Evolutionary conservation across 371 early-diverging fungal species (phyloP).

Genomic region (Gilbertella persicaria): DNA sequence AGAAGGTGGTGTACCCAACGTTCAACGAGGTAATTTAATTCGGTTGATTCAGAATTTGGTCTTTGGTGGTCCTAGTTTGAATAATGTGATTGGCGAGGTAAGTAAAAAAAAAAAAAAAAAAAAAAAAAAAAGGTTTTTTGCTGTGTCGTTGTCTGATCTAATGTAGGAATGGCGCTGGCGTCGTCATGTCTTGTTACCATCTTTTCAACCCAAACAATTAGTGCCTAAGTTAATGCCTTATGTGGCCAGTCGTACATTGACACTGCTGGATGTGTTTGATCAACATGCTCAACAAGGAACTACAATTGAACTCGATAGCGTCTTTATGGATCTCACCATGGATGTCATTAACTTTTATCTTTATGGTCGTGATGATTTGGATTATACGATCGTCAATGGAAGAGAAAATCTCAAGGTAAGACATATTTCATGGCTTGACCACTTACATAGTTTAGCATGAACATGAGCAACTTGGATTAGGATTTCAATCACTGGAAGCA

Average conservation of each 20-base stretch:
- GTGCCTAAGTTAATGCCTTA: slow-evolving; percentile 46
- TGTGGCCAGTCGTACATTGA: slow-evolving; percentile 26
- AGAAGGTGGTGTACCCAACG: slow-evolving; percentile 20
- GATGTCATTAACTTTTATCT: slow-evolving; percentile 53
- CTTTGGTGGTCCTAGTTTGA: slow-evolving; percentile 49
- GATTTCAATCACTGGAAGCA: slow-evolving; percentile 45
- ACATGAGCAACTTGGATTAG: slow-evolving; percentile 41
- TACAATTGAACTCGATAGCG: slow-evolving; percentile 38
- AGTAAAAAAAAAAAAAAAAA: not conserved
- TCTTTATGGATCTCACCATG: slow-evolving; percentile 48
- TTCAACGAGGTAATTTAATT: slow-evolving; percentile 45
- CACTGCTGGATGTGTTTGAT: slow-evolving; percentile 24
- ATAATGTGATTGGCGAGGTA: slow-evolving; percentile 50
- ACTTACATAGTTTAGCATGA: slow-evolving; percentile 25
- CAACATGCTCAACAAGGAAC: slow-evolving; percentile 19
- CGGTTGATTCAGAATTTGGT: slow-evolving; percentile 46
- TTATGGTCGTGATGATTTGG: slow-evolving; percentile 44
- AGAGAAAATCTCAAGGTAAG: slow-evolving; percentile 45
- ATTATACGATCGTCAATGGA: slow-evolving; percentile 44
- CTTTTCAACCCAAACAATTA: slow-evolving; percentile 48
- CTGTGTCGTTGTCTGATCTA: not conserved
- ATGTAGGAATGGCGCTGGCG: slow-evolving; percentile 56
- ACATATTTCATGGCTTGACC: not conserved
- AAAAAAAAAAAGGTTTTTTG: not conserved
- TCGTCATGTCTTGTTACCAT: slow-evolving; percentile 46